Evolutionary conservation across 257 asterid species (phyloP), one percentile per base, ranked within the genome.

Genomic region (Nemophila menziesii): DNA sequence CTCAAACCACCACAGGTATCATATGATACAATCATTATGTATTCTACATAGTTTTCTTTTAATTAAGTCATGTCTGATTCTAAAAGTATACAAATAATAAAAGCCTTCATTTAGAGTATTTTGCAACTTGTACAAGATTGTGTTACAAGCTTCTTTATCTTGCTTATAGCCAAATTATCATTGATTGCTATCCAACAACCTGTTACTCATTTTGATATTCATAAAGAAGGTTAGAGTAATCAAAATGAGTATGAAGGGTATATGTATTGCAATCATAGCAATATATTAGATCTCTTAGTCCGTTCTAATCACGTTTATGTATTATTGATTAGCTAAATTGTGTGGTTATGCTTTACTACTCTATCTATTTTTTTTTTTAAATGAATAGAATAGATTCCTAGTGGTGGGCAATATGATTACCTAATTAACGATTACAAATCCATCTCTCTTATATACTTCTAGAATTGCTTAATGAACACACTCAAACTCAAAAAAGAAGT

Each of bases 401-500:
- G 51, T 51, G 69, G 60, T 47, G 33, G 55, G 48, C 54, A n/a
- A n/a, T n/a, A n/a, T n/a, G n/a, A n/a, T n/a, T n/a, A n/a, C n/a
- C n/a, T n/a, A n/a, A n/a, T n/a, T 48, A 57, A 44, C 46, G 33
- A 53, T 21, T n/a, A 46, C 57, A 59, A 58, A 58, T 46, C 66
- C n/a, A n/a, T 49, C 5, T 26, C 33, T 39, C 56, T 48, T 52
- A 52, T 49, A 71, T 58, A 77, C 79, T 74, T 84, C 62, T 39
- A 71, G 68, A 90, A 43, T 59, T 68, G 67, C 63, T 59, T 65
- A 67, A 48, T 58, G 39, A 67, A 63, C 38, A 60, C 56, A 10
- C 56, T 57, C 49, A 58, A 34, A 26, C 56, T 57, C 49, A 58
- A 34, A 26, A 46, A 16, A 39, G 52, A 52, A 64, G 77, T 39